Evolutionary conservation across 106 monocot genomes (phyloP), one percentile per base, ranked within the genome.

Genomic region (Dendrobium chrysotoxum): DNA sequence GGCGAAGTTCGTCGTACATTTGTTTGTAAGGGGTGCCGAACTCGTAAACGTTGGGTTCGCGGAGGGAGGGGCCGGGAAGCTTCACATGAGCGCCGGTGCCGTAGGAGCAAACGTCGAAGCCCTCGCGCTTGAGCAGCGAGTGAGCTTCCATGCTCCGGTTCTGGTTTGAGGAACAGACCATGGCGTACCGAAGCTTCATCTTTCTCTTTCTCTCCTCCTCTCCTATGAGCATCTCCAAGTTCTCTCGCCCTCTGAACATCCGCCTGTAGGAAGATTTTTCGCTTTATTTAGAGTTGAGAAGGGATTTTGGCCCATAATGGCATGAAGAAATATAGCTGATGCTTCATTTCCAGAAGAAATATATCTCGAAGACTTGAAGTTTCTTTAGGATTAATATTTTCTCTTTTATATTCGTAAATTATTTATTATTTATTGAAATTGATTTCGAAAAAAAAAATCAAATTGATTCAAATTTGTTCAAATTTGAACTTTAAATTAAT

Each of bases 101-200:
- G 88, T 99, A 99, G 41, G 99, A 99, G 40, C 83, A 76, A 28
- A 99, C 95, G 82, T 91, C 91, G 81, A 95, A 84, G 73, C 93
- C 93, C 17, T 91, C 88, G 12, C 95, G 85, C 79, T 90, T 88
- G 28, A 99, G 84, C 50, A 93, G 83, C 45, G 81, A 83, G 91
- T 99, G 99, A 28, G 99, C 91, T 87, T 99, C 99, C 99, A 99
- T 99, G 93, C 99, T 99, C 80, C 99, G 64, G 86, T 99, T 99
- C 90, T 95, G 93, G 91, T 99, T 99, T 83, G 99, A 95, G 18
- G 99, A 95, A 85, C 99, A 99, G 57, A 99, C 93, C 99, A 99
- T 95, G 78, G 99, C 99, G 80, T 88, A 75, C 4, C 93, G 82
- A 42, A 87, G 84, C 84, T 64, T 87, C 90, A 81, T 88, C 86